Conservation (phyloP, 108 stramenopile genomes). For the Fistulifera solaris region DNA sequence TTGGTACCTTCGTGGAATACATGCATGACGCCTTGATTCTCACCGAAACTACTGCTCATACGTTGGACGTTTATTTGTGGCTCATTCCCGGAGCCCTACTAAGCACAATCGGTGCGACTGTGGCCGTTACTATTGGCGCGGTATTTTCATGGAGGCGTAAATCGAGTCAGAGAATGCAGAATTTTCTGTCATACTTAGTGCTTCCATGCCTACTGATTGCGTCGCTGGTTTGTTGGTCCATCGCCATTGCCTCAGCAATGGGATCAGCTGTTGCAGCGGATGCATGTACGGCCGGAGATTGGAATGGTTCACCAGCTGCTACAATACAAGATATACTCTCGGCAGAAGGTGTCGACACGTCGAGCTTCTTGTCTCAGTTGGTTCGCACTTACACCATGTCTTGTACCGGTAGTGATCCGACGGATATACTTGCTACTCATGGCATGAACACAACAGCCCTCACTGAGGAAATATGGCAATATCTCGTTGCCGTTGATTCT, state of each 20-base stretch:
- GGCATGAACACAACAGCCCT: constrained; percentile 10
- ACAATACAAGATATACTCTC: background rate
- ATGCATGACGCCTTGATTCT: no score
- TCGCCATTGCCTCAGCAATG: constrained; percentile 14
- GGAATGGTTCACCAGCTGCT: background rate
- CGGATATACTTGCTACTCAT: constrained; percentile 8
- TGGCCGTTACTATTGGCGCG: constrained; percentile 10
- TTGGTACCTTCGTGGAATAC: no score
- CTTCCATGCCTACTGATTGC: constrained; percentile 28
- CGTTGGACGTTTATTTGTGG: no score
- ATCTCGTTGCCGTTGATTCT: constrained; percentile 30
- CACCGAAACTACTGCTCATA: no score
- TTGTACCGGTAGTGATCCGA: constrained; percentile 24
- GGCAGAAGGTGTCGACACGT: background rate
- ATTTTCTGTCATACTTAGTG: constrained; percentile 24
- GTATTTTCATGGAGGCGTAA: constrained; percentile 26
- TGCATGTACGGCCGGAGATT: constrained; percentile 1
- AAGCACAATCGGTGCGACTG: background rate
- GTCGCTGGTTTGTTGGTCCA: constrained; percentile 15
- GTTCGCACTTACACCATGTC: constrained; percentile 2
- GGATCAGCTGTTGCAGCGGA: constrained; percentile 25
- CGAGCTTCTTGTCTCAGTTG: background rate
- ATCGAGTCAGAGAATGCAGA: constrained; percentile 17
- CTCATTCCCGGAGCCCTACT: no score
- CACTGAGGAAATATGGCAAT: constrained; percentile 29